Evolutionary conservation across 2,329 filamentous ascomycete species (phyloP), one percentile per base, ranked within the genome.

Genomic region (Fonsecaea multimorphosa): DNA sequence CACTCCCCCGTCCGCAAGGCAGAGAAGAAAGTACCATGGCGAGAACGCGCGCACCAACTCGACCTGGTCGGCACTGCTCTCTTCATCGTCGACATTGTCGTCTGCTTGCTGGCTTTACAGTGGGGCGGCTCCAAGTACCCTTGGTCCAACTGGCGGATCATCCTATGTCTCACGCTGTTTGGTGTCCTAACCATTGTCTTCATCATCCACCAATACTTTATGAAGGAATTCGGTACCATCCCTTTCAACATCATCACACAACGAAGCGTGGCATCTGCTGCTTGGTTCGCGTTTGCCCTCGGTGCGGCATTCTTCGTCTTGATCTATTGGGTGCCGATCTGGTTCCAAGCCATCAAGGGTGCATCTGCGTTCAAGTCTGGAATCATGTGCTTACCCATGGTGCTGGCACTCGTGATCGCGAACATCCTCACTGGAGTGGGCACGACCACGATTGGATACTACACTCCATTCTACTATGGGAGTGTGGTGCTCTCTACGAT

Each of bases 231-330:
- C 54, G 84, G 80, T 1, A 83, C 82, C 5, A 73, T 86, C 11
- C 84, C 83, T 14, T 82, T 81, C 40, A 75, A 80, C 11, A 78
- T 86, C 49, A 78, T 85, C 68, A 80, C 76, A 57, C 78, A 83
- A 69, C 78, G 83, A 16, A 79, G 74, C 36, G 74, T 81, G 36
- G 70, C 75, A 1, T 64, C 73, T 27, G 73, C 74, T 16, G 62
- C 71, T 1, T 73, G 73, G 58, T 80, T 76, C 68, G 70, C 73
- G 3, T 73, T 77, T 40, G 77, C 80, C 49, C 75, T 78, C 24
- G 76, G 76, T 24, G 77, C 72, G 2, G 73, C 73, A 14, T 77
- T 82, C 67, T 75, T 78, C 44, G 76, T 79, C 46, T 70, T 81
- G 52, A 71, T 80, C 16, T 81, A 78, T 53, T 80, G 78, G 64